These are phyloP conservation scores for Mortierella sp. DNA, from an alignment of 371 early-diverging fungal genomes.

Conservation along the genomic window DNA sequence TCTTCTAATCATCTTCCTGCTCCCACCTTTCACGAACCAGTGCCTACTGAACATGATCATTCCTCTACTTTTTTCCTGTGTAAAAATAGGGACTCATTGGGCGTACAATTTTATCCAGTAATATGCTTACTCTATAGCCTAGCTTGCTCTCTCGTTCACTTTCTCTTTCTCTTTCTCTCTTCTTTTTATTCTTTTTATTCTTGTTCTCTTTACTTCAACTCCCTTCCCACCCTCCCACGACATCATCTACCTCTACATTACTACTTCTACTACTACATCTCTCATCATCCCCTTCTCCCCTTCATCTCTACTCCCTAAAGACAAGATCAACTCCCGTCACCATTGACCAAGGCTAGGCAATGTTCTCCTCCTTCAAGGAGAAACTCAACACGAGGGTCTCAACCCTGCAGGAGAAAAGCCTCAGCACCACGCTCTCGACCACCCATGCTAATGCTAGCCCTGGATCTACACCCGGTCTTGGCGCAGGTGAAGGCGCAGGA, in stretches of 20 bases:
- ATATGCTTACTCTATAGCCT: too few relatives aligned
- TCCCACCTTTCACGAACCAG: too few relatives aligned
- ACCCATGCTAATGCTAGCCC: background rate
- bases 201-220: background rate
- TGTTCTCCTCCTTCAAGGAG: conserved; percentile 57
- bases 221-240: background rate
- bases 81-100: too few relatives aligned
- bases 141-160: background rate
- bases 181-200: background rate
- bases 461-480: background rate
- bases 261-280: background rate
- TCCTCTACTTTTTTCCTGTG: too few relatives aligned
- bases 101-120: too few relatives aligned
- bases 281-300: background rate
- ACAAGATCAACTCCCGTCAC: background rate
- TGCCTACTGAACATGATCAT: too few relatives aligned
- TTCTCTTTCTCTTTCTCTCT: background rate
- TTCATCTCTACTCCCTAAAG: background rate
- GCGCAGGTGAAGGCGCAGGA: background rate
- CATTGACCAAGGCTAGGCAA: conserved; percentile 12
- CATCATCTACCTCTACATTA: background rate
- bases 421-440: conserved; percentile 11
- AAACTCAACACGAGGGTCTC: conserved; percentile 49
- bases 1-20: too few relatives aligned
- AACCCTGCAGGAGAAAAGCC: conserved; percentile 33